A percentile compares a stretch with the other conserved stretches of the same genome.
Conservation (phyloP, 2,329 filamentous ascomycete species). For the Xylariales sp. region DNA sequence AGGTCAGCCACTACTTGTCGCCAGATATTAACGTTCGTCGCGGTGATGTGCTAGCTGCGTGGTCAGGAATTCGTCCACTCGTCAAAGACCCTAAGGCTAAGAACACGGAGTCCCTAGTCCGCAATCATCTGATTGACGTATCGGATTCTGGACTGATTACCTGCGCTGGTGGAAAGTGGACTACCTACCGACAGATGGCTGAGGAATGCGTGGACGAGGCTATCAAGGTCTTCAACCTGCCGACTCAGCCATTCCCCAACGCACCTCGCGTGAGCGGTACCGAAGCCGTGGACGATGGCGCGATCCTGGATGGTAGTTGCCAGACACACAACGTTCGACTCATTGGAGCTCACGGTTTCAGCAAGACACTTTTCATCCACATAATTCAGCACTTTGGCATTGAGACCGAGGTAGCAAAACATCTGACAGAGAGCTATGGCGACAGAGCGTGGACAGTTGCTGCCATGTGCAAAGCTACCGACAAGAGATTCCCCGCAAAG, state of each 20-base stretch:
- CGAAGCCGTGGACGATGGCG: slow-evolving; percentile 65
- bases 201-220: slow-evolving; percentile 85
- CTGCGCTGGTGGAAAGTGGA: slow-evolving; percentile 88
- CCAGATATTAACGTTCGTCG: slow-evolving; percentile 82
- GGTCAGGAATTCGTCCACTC: slow-evolving; percentile 82
- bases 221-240: slow-evolving; percentile 62
- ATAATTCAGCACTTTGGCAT: slow-evolving; percentile 90
- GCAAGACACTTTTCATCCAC: slow-evolving; percentile 88
- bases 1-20: slow-evolving; percentile 76
- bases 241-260: slow-evolving; percentile 50
- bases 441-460: slow-evolving; percentile 91
- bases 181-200: slow-evolving; percentile 89
- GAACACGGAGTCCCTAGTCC: slow-evolving; percentile 82
- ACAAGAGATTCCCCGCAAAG: slow-evolving; percentile 75
- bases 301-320: slow-evolving; percentile 61
- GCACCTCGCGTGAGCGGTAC: slow-evolving; percentile 67
- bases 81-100: slow-evolving; percentile 82
- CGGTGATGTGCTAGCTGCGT: slow-evolving; percentile 83
- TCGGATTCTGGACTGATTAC: slow-evolving; percentile 79
- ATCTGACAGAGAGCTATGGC: slow-evolving; percentile 82
- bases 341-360: slow-evolving; percentile 81
- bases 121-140: slow-evolving; percentile 78
- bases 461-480: slow-evolving; percentile 71
- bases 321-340: slow-evolving; percentile 81
- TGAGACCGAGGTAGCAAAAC: slow-evolving; percentile 87